Percentiles rank a stretch among this genome's conserved stretches.
These are phyloP conservation scores for Coemansia sp. DNA, from an alignment of 192 early-diverging fungal species.

Conservation along the genomic window DNA sequence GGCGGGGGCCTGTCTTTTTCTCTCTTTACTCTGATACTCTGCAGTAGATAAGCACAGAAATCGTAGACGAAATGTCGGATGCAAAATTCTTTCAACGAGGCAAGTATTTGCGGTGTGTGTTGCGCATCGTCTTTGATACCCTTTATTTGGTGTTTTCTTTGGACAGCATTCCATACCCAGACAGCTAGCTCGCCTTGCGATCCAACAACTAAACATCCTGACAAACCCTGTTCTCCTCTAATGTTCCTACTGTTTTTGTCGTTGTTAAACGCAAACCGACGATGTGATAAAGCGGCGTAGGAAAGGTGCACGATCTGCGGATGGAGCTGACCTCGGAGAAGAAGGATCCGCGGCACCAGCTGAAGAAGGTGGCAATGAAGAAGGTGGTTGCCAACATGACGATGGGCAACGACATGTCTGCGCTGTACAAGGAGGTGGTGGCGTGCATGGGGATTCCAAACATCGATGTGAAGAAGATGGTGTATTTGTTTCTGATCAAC, in stretches of 20 bases:
- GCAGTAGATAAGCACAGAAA: slow-evolving; percentile 10
- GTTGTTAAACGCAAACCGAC: too few relatives aligned
- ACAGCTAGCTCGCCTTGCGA: too few relatives aligned
- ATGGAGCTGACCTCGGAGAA: slow-evolving; percentile 85
- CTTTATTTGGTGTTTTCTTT: neutral
- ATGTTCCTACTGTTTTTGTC: too few relatives aligned
- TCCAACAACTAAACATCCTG: too few relatives aligned
- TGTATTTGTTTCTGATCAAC: slow-evolving; percentile 97
- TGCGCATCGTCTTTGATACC: neutral
- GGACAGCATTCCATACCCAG: too few relatives aligned
- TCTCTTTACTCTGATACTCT: neutral
- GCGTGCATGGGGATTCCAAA: slow-evolving; percentile 91
- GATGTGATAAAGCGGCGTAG: slow-evolving; percentile 40
- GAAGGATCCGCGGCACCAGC: slow-evolving; percentile 74
- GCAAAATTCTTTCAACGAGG: slow-evolving; percentile 80
- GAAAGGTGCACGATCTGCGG: slow-evolving; percentile 88
- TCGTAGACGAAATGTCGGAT: slow-evolving; percentile 60
- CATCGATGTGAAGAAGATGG: slow-evolving; percentile 96
- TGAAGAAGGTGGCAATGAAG: slow-evolving; percentile 83
- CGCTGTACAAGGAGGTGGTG: slow-evolving; percentile 89
- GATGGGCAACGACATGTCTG: slow-evolving; percentile 99
- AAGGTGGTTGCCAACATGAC: slow-evolving; percentile 99
- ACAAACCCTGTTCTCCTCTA: too few relatives aligned
- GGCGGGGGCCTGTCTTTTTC: neutral
- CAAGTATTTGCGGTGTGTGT: slow-evolving; percentile 36